A percentile compares a stretch with the other conserved stretches of the same genome.
Conservation (phyloP, 1,139 yeast genomes). For the Yamadazyma dendronema region DNA sequence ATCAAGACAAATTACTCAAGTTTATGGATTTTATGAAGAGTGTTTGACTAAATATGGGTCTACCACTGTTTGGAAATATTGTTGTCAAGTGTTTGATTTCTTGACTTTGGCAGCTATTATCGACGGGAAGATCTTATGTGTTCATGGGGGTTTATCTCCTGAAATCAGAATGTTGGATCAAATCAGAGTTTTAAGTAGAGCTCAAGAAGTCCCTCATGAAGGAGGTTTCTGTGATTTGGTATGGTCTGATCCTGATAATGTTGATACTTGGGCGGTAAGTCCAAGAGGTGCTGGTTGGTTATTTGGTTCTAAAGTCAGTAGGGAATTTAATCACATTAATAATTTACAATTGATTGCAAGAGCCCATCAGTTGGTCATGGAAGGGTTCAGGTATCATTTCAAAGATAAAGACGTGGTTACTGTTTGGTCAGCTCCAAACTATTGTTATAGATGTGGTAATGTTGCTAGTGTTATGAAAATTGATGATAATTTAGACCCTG, state of each 20-base stretch:
- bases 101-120: constrained; percentile 90
- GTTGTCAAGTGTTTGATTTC: constrained; percentile 95
- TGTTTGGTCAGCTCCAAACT: constrained; percentile 98
- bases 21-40: constrained; percentile 89
- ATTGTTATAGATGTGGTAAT: constrained; percentile 96
- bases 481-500: constrained; percentile 81
- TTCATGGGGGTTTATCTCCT: constrained; percentile 97
- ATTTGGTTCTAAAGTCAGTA: constrained; percentile 87
- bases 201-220: constrained; percentile 99
- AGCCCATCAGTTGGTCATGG: constrained; percentile 98
- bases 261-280: constrained; percentile 97
- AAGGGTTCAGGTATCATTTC: constrained; percentile 94
- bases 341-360: constrained; percentile 85
- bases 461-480: constrained; percentile 98
- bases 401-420: constrained; percentile 94
- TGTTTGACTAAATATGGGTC: constrained; percentile 90
- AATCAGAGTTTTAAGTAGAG: constrained; percentile 88
- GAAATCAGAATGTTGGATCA: constrained; percentile 96
- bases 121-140: constrained; percentile 90
- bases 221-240: constrained; percentile 97
- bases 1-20: constrained; percentile 92
- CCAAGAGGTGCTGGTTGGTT: constrained; percentile 99
- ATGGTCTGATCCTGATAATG: constrained; percentile 98
- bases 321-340: constrained; percentile 92
- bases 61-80: constrained; percentile 97